A percentile compares a stretch with the other conserved stretches of the same genome.
phyloP scores from a whole-genome alignment of 2,329 filamentous ascomycete species.

The Sporothrix inflata region DNA sequence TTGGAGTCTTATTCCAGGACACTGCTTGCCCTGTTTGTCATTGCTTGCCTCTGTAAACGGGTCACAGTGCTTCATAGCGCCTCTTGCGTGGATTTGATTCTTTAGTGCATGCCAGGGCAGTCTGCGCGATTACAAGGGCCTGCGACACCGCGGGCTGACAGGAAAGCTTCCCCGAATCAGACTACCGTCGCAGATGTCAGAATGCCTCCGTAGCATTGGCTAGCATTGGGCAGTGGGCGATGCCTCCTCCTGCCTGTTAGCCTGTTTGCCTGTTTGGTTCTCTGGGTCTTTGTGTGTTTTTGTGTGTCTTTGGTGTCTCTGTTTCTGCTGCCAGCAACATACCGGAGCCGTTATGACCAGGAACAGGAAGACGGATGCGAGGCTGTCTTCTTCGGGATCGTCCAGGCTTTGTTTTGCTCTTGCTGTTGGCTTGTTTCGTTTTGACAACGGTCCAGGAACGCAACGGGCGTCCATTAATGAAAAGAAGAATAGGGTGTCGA shows the following conservation, averaged over 20 bases:
- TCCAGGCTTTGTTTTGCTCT: constrained; percentile 8
- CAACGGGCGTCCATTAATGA: neutral
- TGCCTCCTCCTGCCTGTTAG: neutral
- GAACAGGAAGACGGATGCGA: neutral
- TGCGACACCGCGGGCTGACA: constrained; percentile 11
- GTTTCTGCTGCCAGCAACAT: neutral
- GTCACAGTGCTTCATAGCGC: neutral
- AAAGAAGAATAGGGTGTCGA: neutral
- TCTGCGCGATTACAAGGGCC: constrained; percentile 18
- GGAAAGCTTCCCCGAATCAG: constrained; percentile 21
- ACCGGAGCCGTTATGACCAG: neutral
- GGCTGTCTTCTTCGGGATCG: neutral
- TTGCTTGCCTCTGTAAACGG: neutral
- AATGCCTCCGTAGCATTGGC: constrained; percentile 20
- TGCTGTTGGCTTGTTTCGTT: constrained; percentile 16
- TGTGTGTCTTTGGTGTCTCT: neutral
- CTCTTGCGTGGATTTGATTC: neutral
- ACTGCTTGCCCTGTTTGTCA: neutral
- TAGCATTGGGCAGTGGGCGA: neutral
- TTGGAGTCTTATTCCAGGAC: neutral
- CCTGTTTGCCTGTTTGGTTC: neutral
- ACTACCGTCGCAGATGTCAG: constrained; percentile 16
- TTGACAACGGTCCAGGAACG: neutral
- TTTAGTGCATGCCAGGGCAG: neutral
- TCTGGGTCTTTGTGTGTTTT: neutral